Conservation (phyloP, 2,329 filamentous ascomycete species). For the Tolypocladium album region DNA sequence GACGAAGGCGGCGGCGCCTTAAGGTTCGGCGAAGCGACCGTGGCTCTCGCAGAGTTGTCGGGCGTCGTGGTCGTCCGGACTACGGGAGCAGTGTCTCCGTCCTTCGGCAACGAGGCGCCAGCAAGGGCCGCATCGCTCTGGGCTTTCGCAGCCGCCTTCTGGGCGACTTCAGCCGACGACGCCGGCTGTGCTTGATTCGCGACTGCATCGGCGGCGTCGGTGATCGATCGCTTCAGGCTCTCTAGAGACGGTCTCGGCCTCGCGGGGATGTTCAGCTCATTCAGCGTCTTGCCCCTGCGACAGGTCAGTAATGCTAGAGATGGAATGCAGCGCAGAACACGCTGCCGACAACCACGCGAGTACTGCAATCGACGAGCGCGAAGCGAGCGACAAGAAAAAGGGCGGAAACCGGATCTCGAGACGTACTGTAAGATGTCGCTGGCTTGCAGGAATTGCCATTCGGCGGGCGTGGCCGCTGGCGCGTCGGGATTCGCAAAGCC, state of each 20-base stretch:
- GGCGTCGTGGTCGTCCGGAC: constrained; percentile 6
- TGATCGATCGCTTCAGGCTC: constrained; percentile 26
- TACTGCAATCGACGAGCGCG: constrained; percentile 6
- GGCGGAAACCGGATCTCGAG: constrained; percentile 4
- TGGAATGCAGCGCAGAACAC: background rate
- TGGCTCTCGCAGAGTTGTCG: constrained; percentile 5
- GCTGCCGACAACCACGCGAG: constrained; percentile 1
- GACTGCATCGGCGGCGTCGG: constrained; percentile 14
- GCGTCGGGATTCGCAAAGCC: constrained; percentile 47
- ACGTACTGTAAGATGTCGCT: constrained; percentile 52
- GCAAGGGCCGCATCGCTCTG: constrained; percentile 7
- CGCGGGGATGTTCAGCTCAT: constrained; percentile 41
- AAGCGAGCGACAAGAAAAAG: constrained; percentile 6
- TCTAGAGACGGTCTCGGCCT: constrained; percentile 35
- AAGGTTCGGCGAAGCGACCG: background rate
- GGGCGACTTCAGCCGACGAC: constrained; percentile 1
- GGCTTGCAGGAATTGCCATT: constrained; percentile 45
- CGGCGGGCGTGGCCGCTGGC: constrained; percentile 37
- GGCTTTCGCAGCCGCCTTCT: constrained; percentile 3
- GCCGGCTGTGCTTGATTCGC: constrained; percentile 5
- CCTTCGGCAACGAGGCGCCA: constrained; percentile 3
- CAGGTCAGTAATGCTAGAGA: constrained; percentile 7
- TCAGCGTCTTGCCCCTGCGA: constrained; percentile 30
- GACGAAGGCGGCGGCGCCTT: background rate
- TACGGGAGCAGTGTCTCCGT: constrained; percentile 4